These are phyloP conservation scores for Thalassiosira livingstoniorum DNA, from an alignment of 352 stramenopile species.

Conservation along the genomic window DNA sequence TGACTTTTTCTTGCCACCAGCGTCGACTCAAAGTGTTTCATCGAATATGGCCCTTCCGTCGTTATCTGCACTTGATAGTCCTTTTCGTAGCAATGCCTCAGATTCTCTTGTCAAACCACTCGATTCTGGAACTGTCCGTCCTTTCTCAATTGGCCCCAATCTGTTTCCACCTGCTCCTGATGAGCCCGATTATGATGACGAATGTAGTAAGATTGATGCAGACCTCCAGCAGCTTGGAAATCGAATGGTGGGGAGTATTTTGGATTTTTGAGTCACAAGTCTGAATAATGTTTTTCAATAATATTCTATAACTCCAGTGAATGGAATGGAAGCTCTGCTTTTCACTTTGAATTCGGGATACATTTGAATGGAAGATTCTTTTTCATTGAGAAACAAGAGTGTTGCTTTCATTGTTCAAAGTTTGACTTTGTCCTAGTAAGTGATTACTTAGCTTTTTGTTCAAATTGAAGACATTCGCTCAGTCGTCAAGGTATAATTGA, in stretches of 20 bases:
- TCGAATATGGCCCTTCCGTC: constrained; percentile 9
- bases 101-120: constrained; percentile 5
- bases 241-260: constrained; percentile 76
- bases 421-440: too few relatives aligned
- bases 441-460: too few relatives aligned
- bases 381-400: too few relatives aligned
- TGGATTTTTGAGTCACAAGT: too few relatives aligned
- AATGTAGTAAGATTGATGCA: constrained; percentile 72
- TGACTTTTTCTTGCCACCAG: constrained; percentile 24
- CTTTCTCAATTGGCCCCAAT: background rate
- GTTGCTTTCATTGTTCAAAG: too few relatives aligned
- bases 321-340: too few relatives aligned
- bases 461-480: too few relatives aligned
- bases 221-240: constrained; percentile 73
- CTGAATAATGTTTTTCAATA: too few relatives aligned
- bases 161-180: background rate
- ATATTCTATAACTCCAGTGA: too few relatives aligned
- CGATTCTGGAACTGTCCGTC: background rate
- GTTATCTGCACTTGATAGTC: background rate
- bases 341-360: too few relatives aligned
- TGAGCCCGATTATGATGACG: constrained; percentile 34
- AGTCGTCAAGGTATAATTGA: too few relatives aligned
- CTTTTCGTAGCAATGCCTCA: background rate
- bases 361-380: too few relatives aligned
- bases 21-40: background rate